Evolutionary conservation across 2,329 filamentous ascomycete species (phyloP).

Genomic region (Stachybotrys chlorohalonatus): DNA sequence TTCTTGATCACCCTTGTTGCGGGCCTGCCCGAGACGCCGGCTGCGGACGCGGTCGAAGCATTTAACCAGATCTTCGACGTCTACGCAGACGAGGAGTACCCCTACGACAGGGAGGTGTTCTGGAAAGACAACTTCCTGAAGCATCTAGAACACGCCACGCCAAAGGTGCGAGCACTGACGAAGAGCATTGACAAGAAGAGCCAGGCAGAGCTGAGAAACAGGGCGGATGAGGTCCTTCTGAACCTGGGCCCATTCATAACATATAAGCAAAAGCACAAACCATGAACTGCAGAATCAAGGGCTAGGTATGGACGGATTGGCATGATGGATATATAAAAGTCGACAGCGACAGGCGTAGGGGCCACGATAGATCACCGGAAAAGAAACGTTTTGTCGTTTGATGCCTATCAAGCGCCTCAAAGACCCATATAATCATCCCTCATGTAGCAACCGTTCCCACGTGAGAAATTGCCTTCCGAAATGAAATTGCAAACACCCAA

Average conservation of each 20-base stretch:
- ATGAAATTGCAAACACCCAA: neutral
- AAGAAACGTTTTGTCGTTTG: neutral
- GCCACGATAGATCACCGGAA: neutral
- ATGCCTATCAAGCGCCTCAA: no score
- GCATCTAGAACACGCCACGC: slow-evolving; percentile 45
- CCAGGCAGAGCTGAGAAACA: slow-evolving; percentile 43
- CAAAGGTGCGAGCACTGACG: slow-evolving; percentile 45
- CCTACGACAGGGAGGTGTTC: slow-evolving; percentile 54
- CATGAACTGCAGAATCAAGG: slow-evolving; percentile 7
- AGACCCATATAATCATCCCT: neutral
- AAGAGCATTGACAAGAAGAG: slow-evolving; percentile 54
- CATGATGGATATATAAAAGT: neutral
- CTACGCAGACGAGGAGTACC: slow-evolving; percentile 51
- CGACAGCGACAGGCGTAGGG: neutral
- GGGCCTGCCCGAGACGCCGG: slow-evolving; percentile 39
- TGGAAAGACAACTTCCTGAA: slow-evolving; percentile 52
- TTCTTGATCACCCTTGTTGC: slow-evolving; percentile 51
- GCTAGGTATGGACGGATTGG: no score
- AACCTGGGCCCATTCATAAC: slow-evolving; percentile 54
- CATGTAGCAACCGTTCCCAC: neutral
- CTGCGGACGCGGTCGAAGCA: slow-evolving; percentile 53
- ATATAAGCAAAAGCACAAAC: slow-evolving; percentile 54
- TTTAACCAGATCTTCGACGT: slow-evolving; percentile 60
- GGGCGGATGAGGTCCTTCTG: slow-evolving; percentile 51
- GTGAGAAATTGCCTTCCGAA: neutral